Conservation (phyloP, 2,329 filamentous ascomycete genomes). For the Colletotrichum camelliae region DNA sequence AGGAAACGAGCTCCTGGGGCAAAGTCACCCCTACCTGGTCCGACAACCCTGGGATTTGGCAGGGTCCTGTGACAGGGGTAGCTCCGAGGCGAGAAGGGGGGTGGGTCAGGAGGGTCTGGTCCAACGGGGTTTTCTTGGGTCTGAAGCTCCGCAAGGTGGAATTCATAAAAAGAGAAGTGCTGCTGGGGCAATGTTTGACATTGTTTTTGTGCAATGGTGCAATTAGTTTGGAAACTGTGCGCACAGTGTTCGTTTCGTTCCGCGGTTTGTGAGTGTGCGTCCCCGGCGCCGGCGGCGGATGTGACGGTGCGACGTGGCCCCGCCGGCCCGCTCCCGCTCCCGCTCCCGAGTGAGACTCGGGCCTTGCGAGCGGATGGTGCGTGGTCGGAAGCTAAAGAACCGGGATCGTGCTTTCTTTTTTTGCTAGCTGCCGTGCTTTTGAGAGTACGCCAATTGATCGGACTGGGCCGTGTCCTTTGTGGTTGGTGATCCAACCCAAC, state of each 20-base stretch:
- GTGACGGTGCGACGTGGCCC: neutral
- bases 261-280: neutral
- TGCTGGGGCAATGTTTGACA: neutral
- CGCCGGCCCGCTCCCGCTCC: neutral
- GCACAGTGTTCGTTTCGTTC: neutral
- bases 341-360: neutral
- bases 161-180: neutral
- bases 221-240: neutral
- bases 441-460: neutral
- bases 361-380: neutral
- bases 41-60: neutral
- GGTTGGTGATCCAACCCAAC: no score
- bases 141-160: neutral
- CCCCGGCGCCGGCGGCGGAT: neutral
- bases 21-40: neutral
- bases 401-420: neutral
- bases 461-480: no score
- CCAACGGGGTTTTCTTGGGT: neutral
- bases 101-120: neutral
- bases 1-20: neutral
- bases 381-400: neutral
- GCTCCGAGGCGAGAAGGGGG: neutral
- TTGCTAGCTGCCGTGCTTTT: neutral
- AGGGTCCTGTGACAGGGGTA: neutral
- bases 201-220: neutral